Evolutionary conservation across 306 rosid genomes (phyloP).

Genomic region (Cucurbita argyrosperma): DNA sequence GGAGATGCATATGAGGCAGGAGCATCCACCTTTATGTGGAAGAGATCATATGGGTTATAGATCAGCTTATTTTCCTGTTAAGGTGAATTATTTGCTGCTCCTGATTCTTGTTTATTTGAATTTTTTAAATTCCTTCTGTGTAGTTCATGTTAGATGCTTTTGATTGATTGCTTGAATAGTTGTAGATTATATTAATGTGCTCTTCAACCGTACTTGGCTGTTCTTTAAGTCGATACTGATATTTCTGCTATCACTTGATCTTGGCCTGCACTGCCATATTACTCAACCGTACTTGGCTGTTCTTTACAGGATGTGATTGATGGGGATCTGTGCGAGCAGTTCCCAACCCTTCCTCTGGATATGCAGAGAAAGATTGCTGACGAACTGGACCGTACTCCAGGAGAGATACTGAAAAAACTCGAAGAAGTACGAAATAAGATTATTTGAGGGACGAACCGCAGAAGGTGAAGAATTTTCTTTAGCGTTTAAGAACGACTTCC

Average conservation of each 20-base stretch:
- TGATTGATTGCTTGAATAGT: neutral
- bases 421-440: conserved; percentile 90
- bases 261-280: neutral
- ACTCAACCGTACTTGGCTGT: neutral
- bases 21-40: conserved; percentile 87
- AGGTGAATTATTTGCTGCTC: conserved; percentile 29
- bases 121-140: neutral
- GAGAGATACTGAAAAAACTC: conserved; percentile 82
- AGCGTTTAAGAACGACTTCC: neutral
- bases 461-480: neutral
- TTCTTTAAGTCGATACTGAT: neutral
- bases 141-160: neutral
- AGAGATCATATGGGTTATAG: conserved; percentile 98
- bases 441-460: conserved; percentile 28
- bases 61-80: conserved; percentile 92
- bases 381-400: conserved; percentile 93
- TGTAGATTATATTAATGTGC: neutral
- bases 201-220: neutral
- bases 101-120: neutral
- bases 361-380: conserved; percentile 92
- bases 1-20: conserved; percentile 99
- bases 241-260: neutral
- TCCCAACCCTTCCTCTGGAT: conserved; percentile 85
- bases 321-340: conserved; percentile 98
- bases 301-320: conserved; percentile 60